Evolutionary conservation across 2,329 filamentous ascomycete species (phyloP).

Genomic region (Remersonia thermophila): DNA sequence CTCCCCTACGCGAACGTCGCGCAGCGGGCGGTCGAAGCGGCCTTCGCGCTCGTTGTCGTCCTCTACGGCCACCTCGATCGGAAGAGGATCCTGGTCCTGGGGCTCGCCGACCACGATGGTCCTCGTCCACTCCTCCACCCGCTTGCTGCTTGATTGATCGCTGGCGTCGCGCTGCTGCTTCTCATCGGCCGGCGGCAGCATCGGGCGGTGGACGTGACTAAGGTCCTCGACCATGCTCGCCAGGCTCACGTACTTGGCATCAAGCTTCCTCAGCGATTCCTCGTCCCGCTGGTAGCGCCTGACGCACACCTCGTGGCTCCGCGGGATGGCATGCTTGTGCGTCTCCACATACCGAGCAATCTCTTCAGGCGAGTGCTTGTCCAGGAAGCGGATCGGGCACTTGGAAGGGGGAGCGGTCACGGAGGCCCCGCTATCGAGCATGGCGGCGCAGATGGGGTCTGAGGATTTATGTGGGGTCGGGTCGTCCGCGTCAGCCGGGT

Average conservation of each 20-base stretch:
- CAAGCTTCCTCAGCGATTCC: conserved; percentile 72
- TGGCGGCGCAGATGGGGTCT: conserved; percentile 53
- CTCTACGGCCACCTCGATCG: conserved; percentile 5
- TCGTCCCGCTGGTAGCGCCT: conserved; percentile 81
- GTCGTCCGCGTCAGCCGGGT: conserved; percentile 22
- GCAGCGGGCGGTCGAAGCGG: conserved; percentile 73
- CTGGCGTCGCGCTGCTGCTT: conserved; percentile 17
- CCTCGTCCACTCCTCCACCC: conserved; percentile 79
- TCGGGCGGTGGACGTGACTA: conserved; percentile 74
- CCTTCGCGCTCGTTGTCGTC: conserved; percentile 47
- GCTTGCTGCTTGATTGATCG: conserved; percentile 49
- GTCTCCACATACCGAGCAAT: conserved; percentile 88
- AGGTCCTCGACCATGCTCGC: conserved; percentile 91
- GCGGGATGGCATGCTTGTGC: conserved; percentile 87
- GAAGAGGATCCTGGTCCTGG: conserved; percentile 1
- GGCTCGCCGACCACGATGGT: conserved; percentile 21
- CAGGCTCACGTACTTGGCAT: conserved; percentile 86
- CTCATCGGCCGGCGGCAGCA: conserved; percentile 50
- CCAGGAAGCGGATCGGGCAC: conserved; percentile 85
- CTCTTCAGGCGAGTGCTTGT: conserved; percentile 86
- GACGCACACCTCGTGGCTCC: conserved; percentile 87
- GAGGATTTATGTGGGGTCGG: conserved; percentile 35
- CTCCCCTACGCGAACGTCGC: conserved; percentile 86
- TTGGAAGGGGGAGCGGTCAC: conserved; percentile 43
- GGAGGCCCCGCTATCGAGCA: conserved; percentile 44